These are phyloP conservation scores for Cyberlindnera mississippiensis DNA, from an alignment of 805 yeast genomes.

Conservation along the genomic window DNA sequence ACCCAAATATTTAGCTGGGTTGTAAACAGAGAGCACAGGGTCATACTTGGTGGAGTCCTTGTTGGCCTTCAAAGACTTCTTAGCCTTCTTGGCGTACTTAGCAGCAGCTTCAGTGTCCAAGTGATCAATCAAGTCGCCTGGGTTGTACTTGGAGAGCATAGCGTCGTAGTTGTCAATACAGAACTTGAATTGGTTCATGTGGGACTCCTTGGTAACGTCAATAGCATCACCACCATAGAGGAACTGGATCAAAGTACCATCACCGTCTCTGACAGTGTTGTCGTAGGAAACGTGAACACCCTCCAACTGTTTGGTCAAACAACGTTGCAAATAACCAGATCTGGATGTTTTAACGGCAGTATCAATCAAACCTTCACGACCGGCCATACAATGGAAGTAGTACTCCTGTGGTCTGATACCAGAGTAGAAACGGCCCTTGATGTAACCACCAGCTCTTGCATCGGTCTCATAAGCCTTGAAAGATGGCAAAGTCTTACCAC, in stretches of 20 bases:
- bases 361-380: constrained; percentile 99
- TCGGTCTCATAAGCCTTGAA: constrained; percentile 96
- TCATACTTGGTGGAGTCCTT: constrained; percentile 68
- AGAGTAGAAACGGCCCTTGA: constrained; percentile 94
- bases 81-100: constrained; percentile 75
- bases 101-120: constrained; percentile 83
- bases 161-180: constrained; percentile 90
- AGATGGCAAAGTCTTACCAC: constrained; percentile 95
- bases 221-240: constrained; percentile 96
- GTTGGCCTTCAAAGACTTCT: constrained; percentile 67
- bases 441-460: constrained; percentile 98
- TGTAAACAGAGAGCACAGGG: constrained; percentile 80
- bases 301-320: constrained; percentile 95
- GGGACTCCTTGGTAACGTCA: constrained; percentile 92
- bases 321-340: constrained; percentile 97
- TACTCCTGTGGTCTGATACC: constrained; percentile 98
- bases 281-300: constrained; percentile 95
- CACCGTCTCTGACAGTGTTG: constrained; percentile 92
- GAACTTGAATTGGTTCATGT: constrained; percentile 89
- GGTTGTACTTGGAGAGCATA: constrained; percentile 79
- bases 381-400: constrained; percentile 99
- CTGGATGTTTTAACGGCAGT: constrained; percentile 98
- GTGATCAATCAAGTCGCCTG: constrained; percentile 64
- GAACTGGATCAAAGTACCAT: constrained; percentile 91
- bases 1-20: constrained; percentile 89